Conservation (phyloP, 2,329 filamentous ascomycete species). For the Monosporascus sp. region DNA sequence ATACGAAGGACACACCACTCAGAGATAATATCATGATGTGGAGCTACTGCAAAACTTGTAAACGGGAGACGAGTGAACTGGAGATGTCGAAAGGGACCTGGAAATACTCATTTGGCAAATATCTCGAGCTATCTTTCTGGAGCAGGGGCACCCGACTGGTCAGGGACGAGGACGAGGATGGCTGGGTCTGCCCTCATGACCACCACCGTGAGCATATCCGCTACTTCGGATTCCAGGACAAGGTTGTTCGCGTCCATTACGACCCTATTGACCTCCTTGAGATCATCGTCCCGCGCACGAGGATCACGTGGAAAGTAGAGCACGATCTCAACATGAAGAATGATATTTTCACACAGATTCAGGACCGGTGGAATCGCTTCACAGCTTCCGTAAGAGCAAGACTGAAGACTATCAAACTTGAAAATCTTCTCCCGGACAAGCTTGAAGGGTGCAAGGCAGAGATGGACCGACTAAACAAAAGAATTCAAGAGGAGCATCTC, state of each 20-base stretch:
- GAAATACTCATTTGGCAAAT: slow-evolving; percentile 98
- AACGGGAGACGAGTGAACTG: slow-evolving; percentile 81
- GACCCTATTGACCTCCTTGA: slow-evolving; percentile 90
- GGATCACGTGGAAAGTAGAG: slow-evolving; percentile 97
- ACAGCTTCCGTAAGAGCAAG: slow-evolving; percentile 81
- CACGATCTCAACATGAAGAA: slow-evolving; percentile 91
- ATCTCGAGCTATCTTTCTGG: slow-evolving; percentile 97
- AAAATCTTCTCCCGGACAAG: slow-evolving; percentile 85
- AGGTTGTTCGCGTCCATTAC: slow-evolving; percentile 84
- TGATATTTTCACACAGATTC: slow-evolving; percentile 75
- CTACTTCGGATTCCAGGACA: slow-evolving; percentile 85
- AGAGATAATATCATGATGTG: slow-evolving; percentile 84
- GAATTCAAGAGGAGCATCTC: slow-evolving; percentile 77
- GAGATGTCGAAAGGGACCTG: slow-evolving; percentile 92
- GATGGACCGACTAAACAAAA: slow-evolving; percentile 71
- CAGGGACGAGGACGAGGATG: slow-evolving; percentile 47
- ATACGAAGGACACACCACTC: slow-evolving; percentile 38
- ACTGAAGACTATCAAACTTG: slow-evolving; percentile 82
- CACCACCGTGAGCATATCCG: slow-evolving; percentile 87
- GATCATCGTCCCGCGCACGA: slow-evolving; percentile 82
- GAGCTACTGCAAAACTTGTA: slow-evolving; percentile 91
- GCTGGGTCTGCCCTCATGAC: slow-evolving; percentile 70
- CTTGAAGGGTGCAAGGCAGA: slow-evolving; percentile 75
- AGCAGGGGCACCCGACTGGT: slow-evolving; percentile 73
- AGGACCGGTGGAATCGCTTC: slow-evolving; percentile 78